A percentile compares a stretch with the other conserved stretches of the same genome.
These are phyloP conservation scores for Pilobolus umbonatus DNA, from an alignment of 192 early-diverging fungal species.

Conservation along the genomic window DNA sequence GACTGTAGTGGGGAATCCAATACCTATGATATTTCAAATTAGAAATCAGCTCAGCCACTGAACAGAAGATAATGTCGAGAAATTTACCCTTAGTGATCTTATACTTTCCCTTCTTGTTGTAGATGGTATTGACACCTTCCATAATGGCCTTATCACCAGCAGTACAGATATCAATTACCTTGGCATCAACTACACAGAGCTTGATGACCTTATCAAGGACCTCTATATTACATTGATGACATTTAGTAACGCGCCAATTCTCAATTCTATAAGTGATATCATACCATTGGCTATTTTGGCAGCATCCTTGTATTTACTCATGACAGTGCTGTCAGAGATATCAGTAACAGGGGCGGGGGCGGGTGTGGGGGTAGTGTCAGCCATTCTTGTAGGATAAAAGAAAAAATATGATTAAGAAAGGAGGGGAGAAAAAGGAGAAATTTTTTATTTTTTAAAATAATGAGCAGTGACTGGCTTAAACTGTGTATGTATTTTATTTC, in stretches of 20 bases:
- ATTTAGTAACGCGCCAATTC: neutral
- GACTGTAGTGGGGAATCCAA: constrained; percentile 85
- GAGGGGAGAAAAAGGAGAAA: neutral
- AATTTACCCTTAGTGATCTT: constrained; percentile 29
- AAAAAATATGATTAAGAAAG: neutral
- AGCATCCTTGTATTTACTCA: constrained; percentile 91
- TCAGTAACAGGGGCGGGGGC: constrained; percentile 21
- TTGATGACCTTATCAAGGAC: constrained; percentile 66
- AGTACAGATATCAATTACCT: constrained; percentile 81
- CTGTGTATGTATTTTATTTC: no score
- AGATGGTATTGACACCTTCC: constrained; percentile 73
- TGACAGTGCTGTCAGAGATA: constrained; percentile 68
- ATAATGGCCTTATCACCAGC: constrained; percentile 82
- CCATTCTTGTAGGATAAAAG: constrained; percentile 4
- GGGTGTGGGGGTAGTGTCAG: constrained; percentile 1
- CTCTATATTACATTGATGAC: constrained; percentile 43
- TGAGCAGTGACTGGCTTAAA: no score
- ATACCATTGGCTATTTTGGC: constrained; percentile 85
- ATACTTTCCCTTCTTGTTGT: constrained; percentile 87
- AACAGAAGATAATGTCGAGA: neutral
- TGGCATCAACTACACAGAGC: constrained; percentile 73
- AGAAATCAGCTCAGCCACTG: no score
- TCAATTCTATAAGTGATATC: neutral
- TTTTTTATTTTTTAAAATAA: neutral
- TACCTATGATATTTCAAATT: constrained; percentile 51